Evolutionary conservation across 2,329 filamentous ascomycete genomes (phyloP).

Genomic region (Colletotrichum falcatum): DNA sequence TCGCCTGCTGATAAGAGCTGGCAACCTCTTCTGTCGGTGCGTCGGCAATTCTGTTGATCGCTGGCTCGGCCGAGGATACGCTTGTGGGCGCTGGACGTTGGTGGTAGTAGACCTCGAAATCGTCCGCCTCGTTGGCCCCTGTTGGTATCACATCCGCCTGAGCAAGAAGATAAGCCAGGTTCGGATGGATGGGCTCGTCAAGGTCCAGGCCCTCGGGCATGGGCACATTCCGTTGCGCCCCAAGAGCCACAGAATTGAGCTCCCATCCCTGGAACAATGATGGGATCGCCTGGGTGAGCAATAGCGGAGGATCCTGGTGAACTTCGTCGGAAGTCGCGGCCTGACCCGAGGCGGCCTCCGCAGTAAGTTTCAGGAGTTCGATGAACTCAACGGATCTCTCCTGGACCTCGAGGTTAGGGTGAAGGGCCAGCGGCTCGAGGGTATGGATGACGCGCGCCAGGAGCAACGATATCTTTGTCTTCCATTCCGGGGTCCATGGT

Average conservation of each 20-base stretch:
- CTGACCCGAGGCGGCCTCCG: constrained; percentile 81
- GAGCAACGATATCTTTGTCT: constrained; percentile 79
- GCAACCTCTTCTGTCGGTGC: constrained; percentile 57
- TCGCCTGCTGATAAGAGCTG: constrained; percentile 70
- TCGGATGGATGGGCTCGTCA: constrained; percentile 83
- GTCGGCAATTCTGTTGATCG: constrained; percentile 65
- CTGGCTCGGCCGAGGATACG: constrained; percentile 65
- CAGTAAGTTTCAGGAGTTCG: constrained; percentile 87
- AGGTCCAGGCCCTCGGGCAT: constrained; percentile 81
- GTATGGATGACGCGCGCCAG: constrained; percentile 86
- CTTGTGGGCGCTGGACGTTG: constrained; percentile 64
- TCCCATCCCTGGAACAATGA: constrained; percentile 88
- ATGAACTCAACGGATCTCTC: constrained; percentile 93
- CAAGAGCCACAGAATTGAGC: constrained; percentile 87
- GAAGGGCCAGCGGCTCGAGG: constrained; percentile 80
- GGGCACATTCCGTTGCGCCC: constrained; percentile 88
- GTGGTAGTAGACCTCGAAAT: constrained; percentile 77
- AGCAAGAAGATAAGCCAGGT: constrained; percentile 76
- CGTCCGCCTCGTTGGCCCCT: constrained; percentile 68
- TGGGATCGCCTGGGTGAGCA: constrained; percentile 92
- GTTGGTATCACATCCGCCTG: constrained; percentile 63
- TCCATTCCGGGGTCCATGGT: constrained; percentile 79
- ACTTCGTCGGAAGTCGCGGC: constrained; percentile 65
- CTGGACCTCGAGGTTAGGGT: constrained; percentile 93
- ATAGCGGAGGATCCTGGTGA: constrained; percentile 78